Conservation (phyloP, 2,329 filamentous ascomycete genomes). For the Alternaria infectoria region DNA sequence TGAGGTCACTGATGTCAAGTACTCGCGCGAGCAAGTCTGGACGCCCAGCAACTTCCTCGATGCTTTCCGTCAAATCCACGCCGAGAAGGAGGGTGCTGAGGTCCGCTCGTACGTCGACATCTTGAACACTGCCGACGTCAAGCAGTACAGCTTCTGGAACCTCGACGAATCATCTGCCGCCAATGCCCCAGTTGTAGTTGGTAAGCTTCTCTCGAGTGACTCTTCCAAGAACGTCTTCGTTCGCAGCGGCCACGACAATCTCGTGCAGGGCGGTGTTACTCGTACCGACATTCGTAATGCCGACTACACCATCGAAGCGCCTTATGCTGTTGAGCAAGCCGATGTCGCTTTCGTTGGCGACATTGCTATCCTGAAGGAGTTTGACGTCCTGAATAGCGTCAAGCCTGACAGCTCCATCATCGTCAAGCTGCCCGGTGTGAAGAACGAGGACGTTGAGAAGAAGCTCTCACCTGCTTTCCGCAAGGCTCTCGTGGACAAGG, state of each 20-base stretch:
- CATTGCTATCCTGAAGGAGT: constrained; percentile 77
- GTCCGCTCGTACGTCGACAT: constrained; percentile 59
- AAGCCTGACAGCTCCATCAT: constrained; percentile 76
- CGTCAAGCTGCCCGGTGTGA: constrained; percentile 77
- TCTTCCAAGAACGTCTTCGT: constrained; percentile 67
- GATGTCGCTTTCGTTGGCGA: constrained; percentile 81
- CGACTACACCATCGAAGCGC: constrained; percentile 80
- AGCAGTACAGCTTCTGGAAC: constrained; percentile 96
- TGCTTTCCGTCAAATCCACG: constrained; percentile 55
- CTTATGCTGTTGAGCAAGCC: constrained; percentile 79
- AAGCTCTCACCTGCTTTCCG: constrained; percentile 74
- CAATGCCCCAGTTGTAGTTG: constrained; percentile 67
- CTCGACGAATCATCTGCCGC: constrained; percentile 74
- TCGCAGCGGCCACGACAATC: constrained; percentile 66
- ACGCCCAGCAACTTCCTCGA: constrained; percentile 61
- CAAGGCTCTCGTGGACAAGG: constrained; percentile 73
- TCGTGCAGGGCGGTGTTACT: constrained; percentile 75
- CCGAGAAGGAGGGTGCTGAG: constrained; percentile 49
- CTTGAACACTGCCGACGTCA: constrained; percentile 61
- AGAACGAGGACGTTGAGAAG: constrained; percentile 90
- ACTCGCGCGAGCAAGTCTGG: constrained; percentile 74
- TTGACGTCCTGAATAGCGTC: constrained; percentile 74
- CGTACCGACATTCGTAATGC: constrained; percentile 87
- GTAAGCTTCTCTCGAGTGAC: constrained; percentile 66
- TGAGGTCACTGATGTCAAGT: constrained; percentile 85